Evolutionary conservation across 805 yeast genomes (phyloP), one percentile per base, ranked within the genome.

Genomic region (Candida chilensis): DNA sequence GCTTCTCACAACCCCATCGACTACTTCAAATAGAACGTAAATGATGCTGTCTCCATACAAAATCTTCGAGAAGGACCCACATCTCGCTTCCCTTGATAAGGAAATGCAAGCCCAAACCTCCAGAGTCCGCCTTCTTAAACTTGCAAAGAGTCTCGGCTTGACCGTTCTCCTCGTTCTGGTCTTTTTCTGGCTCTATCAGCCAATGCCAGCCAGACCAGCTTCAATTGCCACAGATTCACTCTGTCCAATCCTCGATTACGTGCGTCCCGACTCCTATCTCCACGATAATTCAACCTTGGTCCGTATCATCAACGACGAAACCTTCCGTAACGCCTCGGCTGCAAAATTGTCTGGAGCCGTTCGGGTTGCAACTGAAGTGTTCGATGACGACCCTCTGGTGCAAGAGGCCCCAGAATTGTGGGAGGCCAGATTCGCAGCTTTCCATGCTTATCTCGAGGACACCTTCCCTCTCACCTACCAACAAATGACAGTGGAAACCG

Each of bases 331-430:
- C 17, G 32, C 39, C 5, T 64, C 77, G 0, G 65, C 61, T 10
- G 44, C 42, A 9, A 68, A 61, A 38, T 57, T 76, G 33, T 51
- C 71, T 6, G 74, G 70, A 4, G 83, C 90, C 1, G 67, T 83
- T 16, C 64, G 65, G 43, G 64, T 81, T 34, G 76, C 78, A 26
- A 81, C 94, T 2, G 77, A 71, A 37, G 64, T 75, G 11, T 64
- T 51, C 36, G 94, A 85, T 46, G 41, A 52, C 32, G 59, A 48
- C 30, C 62, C 64, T 7, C 65, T 63, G 14, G 73, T 74, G 5
- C 61, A 50, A n/a, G 68, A 68, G 11, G 74, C 67, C 21, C 71
- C 72, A 4, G 63, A 62, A 13, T 60, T 65, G 20, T 75, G 77
- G 64, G 57, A 60, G 21, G 42, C 42, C 14, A 31, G 42, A 19